Percentiles rank a stretch among this genome's conserved stretches.
Conservation (phyloP, 257 asterid genomes). For the Solanum piurae region DNA sequence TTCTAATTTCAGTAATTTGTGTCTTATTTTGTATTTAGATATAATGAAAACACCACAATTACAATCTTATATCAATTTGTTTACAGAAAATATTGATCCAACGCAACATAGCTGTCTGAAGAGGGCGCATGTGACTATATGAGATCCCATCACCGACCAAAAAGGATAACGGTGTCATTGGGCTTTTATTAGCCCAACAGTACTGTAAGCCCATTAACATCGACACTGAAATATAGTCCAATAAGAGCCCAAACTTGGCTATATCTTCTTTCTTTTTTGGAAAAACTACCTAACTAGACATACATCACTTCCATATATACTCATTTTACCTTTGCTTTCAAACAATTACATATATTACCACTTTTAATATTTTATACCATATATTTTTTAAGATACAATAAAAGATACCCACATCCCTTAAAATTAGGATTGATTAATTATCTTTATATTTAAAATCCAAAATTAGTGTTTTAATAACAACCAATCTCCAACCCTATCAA, state of each 20-base stretch:
- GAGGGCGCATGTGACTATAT: neutral
- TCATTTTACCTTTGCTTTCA: too few relatives aligned
- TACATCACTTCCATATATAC: too few relatives aligned
- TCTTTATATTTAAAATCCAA: too few relatives aligned
- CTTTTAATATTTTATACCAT: too few relatives aligned
- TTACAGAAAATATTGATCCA: neutral
- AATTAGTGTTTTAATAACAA: too few relatives aligned
- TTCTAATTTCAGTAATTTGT: neutral
- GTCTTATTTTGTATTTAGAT: neutral
- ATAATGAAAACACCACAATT: neutral
- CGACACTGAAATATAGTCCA: neutral
- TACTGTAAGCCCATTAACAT: neutral
- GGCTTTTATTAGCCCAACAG: neutral
- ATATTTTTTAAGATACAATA: too few relatives aligned
- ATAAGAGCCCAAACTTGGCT: neutral
- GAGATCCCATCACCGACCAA: neutral
- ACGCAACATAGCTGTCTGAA: neutral
- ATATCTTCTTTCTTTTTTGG: neutral
- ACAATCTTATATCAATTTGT: neutral
- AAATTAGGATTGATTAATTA: too few relatives aligned
- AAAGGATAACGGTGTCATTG: neutral
- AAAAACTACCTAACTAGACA: too few relatives aligned
- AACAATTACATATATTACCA: too few relatives aligned
- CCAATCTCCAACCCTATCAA: too few relatives aligned
- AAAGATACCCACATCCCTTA: too few relatives aligned